Conservation (phyloP, 1,284 basidiomycete species). For the Ceratobasidium papillatum region DNA sequence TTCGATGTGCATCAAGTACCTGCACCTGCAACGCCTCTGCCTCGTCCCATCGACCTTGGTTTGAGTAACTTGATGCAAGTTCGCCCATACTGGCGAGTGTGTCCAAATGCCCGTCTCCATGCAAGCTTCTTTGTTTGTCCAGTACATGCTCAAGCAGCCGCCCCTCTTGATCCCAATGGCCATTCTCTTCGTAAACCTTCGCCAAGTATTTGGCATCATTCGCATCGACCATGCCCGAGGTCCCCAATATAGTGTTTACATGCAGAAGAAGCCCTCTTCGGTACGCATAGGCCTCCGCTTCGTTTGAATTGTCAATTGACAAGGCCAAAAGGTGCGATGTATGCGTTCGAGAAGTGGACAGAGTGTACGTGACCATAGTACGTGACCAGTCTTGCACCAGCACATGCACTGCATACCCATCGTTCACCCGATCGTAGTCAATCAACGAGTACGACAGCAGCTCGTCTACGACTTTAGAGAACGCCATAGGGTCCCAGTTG, state of each 20-base stretch:
- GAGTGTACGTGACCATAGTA: neutral
- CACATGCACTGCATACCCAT: neutral
- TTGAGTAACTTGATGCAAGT: neutral
- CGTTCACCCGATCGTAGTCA: conserved; percentile 9
- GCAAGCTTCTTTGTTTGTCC: neutral
- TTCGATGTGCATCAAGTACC: neutral
- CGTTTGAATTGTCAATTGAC: neutral
- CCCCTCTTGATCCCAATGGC: neutral
- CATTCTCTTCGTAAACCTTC: neutral
- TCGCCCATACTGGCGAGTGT: conserved; percentile 3
- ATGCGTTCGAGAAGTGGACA: neutral
- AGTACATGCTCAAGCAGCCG: neutral
- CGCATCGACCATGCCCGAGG: too few species aligned
- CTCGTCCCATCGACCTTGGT: conserved; percentile 4
- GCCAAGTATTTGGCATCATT: conserved; percentile 3
- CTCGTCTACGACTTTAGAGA: neutral
- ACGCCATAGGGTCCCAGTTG: neutral
- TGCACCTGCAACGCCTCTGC: neutral
- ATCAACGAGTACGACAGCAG: conserved; percentile 5
- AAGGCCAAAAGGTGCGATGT: neutral
- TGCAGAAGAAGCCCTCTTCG: neutral
- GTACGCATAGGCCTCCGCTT: neutral
- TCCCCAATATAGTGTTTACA: neutral
- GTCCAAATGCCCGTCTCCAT: neutral
- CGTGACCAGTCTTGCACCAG: conserved; percentile 10